Percentiles rank a stretch among this genome's conserved stretches.
Conservation (phyloP, 768 basidiomycete species). For the Lactarius quietus region DNA sequence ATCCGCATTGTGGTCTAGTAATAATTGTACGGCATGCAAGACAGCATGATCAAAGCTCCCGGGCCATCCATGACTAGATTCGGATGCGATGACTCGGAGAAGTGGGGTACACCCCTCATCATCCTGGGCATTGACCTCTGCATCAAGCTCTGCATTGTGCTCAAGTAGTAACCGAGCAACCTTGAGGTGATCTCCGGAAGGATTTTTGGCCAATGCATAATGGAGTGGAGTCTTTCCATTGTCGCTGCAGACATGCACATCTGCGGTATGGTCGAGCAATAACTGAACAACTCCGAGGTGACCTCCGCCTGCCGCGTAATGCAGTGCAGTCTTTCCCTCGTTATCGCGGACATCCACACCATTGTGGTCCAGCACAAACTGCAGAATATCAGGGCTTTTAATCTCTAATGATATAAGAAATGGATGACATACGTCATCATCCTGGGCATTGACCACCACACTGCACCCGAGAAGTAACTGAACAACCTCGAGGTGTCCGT, state of each 20-base stretch:
- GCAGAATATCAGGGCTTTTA: no score
- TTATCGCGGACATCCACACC: not conserved
- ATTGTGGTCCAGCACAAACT: not conserved
- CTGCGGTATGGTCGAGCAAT: no score
- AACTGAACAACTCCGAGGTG: no score
- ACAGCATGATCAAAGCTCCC: accelerated
- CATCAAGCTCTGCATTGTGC: no score
- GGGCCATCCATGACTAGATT: no score
- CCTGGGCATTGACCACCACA: not conserved
- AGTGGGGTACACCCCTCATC: not conserved
- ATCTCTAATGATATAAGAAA: no score
- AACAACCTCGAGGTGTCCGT: not conserved
- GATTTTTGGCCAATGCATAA: no score
- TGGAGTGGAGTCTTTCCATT: no score
- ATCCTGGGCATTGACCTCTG: not conserved
- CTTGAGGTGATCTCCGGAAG: not conserved
- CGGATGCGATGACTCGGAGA: not conserved
- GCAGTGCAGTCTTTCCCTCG: no score
- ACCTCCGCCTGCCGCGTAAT: no score
- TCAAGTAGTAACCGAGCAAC: not conserved
- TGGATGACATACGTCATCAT: not conserved
- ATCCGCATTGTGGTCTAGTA: not conserved
- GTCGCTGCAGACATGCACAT: no score
- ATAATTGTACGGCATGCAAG: not conserved
- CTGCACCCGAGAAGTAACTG: not conserved